These are phyloP conservation scores for Xylariomycetidae sp. DNA, from an alignment of 2,329 filamentous ascomycete species.

Conservation along the genomic window DNA sequence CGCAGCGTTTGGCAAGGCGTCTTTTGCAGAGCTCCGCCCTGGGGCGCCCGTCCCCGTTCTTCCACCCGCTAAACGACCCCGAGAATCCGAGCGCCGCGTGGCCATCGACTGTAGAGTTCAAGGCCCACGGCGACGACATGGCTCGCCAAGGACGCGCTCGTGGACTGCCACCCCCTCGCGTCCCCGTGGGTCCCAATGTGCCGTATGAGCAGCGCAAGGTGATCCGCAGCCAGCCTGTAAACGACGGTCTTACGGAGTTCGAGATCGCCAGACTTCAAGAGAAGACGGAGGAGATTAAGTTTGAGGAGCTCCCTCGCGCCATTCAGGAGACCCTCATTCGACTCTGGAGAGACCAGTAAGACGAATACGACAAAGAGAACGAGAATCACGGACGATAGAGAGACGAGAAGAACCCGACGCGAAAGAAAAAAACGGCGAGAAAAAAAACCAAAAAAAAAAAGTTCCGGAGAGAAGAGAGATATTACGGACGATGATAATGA, in stretches of 20 bases:
- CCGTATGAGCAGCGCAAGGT: not conserved
- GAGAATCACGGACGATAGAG: not conserved
- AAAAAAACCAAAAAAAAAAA: not conserved
- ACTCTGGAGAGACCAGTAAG: not conserved
- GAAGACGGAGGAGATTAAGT: not conserved
- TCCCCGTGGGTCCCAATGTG: not conserved
- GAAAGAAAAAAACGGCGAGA: not conserved
- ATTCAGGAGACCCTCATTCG: too few species aligned
- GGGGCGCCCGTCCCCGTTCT: too few species aligned
- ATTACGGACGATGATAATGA: not conserved
- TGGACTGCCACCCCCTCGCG: not conserved
- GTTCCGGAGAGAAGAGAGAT: not conserved
- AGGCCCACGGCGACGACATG: not conserved
- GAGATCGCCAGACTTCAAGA: not conserved
- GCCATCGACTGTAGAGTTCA: not conserved
- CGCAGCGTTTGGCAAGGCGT: too few species aligned
- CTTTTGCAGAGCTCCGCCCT: too few species aligned
- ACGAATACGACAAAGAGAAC: not conserved
- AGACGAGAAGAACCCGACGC: not conserved
- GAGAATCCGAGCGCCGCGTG: not conserved
- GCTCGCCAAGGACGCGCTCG: not conserved
- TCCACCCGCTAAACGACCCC: too few species aligned
- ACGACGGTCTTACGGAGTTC: not conserved
- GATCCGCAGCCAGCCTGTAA: not conserved
- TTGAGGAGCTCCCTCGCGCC: not conserved